Conservation (phyloP, 2,329 filamentous ascomycete species). For the Trichoderma aggressivum region DNA sequence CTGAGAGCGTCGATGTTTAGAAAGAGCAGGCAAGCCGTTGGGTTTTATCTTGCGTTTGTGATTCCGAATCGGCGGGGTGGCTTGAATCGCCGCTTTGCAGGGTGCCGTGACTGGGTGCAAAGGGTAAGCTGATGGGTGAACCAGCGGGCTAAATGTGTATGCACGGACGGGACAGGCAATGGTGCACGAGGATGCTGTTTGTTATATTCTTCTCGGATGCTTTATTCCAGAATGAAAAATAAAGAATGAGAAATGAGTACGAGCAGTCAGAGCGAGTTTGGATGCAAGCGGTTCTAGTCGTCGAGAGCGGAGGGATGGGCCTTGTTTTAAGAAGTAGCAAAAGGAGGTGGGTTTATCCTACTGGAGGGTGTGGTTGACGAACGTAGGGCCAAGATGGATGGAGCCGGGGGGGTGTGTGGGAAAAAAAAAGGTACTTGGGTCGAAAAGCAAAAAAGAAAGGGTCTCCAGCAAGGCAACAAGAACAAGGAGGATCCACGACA, state of each 20-base stretch:
- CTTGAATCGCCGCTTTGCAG: constrained; percentile 4
- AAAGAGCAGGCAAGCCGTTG: background rate
- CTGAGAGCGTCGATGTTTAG: background rate
- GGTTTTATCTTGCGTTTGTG: background rate
- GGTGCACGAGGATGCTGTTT: no score
- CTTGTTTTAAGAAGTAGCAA: constrained; percentile 16
- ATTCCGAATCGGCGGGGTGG: constrained; percentile 4
- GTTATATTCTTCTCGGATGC: background rate
- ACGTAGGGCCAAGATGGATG: background rate
- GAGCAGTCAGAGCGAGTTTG: background rate
- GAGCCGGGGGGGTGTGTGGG: background rate
- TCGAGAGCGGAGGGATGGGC: constrained; percentile 13
- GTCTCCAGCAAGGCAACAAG: constrained; percentile 17
- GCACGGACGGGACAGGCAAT: background rate
- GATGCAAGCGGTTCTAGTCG: background rate
- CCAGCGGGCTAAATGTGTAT: background rate
- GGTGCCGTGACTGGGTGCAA: constrained; percentile 8
- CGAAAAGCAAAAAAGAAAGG: background rate
- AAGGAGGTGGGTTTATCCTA: constrained; percentile 10
- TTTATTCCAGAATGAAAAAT: background rate
- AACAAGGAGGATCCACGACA: constrained; percentile 18
- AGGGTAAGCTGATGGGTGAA: background rate
- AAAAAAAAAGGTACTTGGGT: background rate
- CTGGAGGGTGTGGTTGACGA: background rate
- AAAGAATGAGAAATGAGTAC: background rate